Conservation (phyloP, 2,329 filamentous ascomycete genomes). For the Cladosporium velox region DNA sequence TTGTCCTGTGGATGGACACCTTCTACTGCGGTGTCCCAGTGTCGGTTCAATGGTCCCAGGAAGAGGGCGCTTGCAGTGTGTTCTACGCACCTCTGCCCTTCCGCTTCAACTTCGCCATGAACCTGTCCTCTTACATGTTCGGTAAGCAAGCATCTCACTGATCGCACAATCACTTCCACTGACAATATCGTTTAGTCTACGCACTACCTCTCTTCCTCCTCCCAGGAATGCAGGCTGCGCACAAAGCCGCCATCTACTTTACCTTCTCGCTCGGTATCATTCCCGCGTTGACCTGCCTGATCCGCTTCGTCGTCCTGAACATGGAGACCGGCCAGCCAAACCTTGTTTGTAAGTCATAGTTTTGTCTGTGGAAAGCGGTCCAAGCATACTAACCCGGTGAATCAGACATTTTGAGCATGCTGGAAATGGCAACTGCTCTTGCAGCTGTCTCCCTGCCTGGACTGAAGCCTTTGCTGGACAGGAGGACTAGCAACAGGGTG, state of each 20-base stretch:
- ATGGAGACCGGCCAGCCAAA: slow-evolving; percentile 34
- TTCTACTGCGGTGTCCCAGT: slow-evolving; percentile 42
- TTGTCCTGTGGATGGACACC: slow-evolving; percentile 40
- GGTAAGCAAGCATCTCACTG: slow-evolving; percentile 26
- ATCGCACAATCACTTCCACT: not conserved
- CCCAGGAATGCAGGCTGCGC: slow-evolving; percentile 30
- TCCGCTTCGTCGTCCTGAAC: slow-evolving; percentile 31
- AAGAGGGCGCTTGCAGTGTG: slow-evolving; percentile 41
- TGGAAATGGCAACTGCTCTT: slow-evolving; percentile 22
- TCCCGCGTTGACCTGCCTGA: slow-evolving; percentile 31
- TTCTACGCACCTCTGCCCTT: slow-evolving; percentile 40
- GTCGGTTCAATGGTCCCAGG: slow-evolving; percentile 41
- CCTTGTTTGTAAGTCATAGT: slow-evolving; percentile 26
- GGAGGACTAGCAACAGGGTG: not conserved
- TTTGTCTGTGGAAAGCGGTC: not conserved
- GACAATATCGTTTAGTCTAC: slow-evolving; percentile 30
- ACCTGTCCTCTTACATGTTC: slow-evolving; percentile 39
- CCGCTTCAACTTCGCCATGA: slow-evolving; percentile 41
- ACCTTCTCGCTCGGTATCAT: slow-evolving; percentile 33
- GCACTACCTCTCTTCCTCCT: slow-evolving; percentile 37
- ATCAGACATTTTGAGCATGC: slow-evolving; percentile 21
- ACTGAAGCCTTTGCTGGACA: slow-evolving; percentile 22
- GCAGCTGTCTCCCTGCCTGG: slow-evolving; percentile 22
- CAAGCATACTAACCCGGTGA: not conserved
- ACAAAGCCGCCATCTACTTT: slow-evolving; percentile 29